phyloP scores from a whole-genome alignment of 768 basidiomycete species.

The Calocybe gangraenosa region DNA sequence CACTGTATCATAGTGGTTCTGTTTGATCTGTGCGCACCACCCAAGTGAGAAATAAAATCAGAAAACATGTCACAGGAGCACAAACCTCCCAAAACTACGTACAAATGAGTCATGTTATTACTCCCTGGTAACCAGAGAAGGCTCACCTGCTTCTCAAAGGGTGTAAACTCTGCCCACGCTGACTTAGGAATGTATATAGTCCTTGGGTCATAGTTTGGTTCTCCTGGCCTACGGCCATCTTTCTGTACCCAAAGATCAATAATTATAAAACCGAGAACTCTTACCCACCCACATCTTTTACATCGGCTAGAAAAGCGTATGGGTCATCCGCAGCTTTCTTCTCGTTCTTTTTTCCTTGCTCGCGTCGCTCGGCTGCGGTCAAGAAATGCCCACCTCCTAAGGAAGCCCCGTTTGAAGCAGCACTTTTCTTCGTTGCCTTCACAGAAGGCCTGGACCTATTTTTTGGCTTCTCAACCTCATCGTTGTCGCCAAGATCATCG shows the following conservation, averaged over 20 bases:
- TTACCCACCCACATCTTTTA: slow-evolving; percentile 53
- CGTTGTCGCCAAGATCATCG: slow-evolving; percentile 35
- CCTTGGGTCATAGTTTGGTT: slow-evolving; percentile 86
- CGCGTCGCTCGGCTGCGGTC: slow-evolving; percentile 78
- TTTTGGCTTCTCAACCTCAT: slow-evolving; percentile 31
- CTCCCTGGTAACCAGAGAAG: neutral
- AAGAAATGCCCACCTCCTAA: slow-evolving; percentile 48
- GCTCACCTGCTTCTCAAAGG: slow-evolving; percentile 87
- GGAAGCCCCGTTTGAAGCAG: slow-evolving; percentile 16
- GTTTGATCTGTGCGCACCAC: slow-evolving; percentile 72
- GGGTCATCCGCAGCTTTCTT: slow-evolving; percentile 79
- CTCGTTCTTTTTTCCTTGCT: slow-evolving; percentile 72
- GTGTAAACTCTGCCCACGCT: slow-evolving; percentile 82
- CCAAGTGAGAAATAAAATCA: slow-evolving; percentile 1
- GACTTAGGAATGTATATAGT: slow-evolving; percentile 76
- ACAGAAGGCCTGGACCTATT: slow-evolving; percentile 27
- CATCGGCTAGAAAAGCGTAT: slow-evolving; percentile 68
- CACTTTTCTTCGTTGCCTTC: slow-evolving; percentile 23
- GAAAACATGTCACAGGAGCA: slow-evolving; percentile 6
- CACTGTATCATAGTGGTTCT: slow-evolving; percentile 94
- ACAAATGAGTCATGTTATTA: slow-evolving; percentile 2
- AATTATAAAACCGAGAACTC: neutral
- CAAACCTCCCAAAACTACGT: slow-evolving; percentile 71
- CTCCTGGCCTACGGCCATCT: slow-evolving; percentile 72
- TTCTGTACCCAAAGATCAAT: slow-evolving; percentile 43